Conservation (phyloP, 768 basidiomycete genomes). For the Leccinum longicurvipes region DNA sequence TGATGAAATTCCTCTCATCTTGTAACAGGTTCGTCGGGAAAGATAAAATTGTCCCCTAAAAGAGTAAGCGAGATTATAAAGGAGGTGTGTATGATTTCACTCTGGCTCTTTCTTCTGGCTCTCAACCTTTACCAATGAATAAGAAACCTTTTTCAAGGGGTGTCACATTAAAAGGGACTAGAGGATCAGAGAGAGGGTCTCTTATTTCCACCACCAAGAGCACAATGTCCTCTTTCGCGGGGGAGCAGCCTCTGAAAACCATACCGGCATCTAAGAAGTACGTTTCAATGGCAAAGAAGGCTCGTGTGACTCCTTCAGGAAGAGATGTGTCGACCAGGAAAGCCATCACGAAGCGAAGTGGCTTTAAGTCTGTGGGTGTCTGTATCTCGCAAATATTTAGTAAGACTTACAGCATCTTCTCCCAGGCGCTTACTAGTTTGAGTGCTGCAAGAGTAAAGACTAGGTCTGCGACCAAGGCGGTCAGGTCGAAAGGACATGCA, state of each 20-base stretch:
- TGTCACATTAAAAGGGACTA: background rate
- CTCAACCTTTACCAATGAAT: conserved; percentile 7
- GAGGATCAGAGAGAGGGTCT: background rate
- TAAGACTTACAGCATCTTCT: background rate
- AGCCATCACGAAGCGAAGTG: background rate
- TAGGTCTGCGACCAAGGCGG: background rate
- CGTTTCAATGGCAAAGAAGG: conserved; percentile 25
- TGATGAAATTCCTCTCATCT: background rate
- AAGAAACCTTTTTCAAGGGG: conserved; percentile 8
- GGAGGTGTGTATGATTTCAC: conserved; percentile 6
- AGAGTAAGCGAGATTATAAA: conserved; percentile 5
- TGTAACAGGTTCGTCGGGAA: conserved; percentile 24
- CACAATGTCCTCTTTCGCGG: background rate
- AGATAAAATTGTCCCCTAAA: conserved; percentile 24
- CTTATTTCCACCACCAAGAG: background rate
- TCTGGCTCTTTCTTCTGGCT: background rate
- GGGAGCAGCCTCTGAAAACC: conserved; percentile 2
- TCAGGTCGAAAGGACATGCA: background rate
- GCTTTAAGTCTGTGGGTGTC: conserved; percentile 9
- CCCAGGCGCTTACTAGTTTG: conserved; percentile 3
- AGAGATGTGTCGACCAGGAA: conserved; percentile 9
- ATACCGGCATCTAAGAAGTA: conserved; percentile 17
- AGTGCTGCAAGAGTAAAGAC: background rate
- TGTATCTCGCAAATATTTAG: background rate
- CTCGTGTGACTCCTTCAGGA: conserved; percentile 10